Percentiles rank a stretch among this genome's conserved stretches.
Evolutionary conservation across 768 basidiomycete genomes (phyloP).

Genomic region (Coprinopsis marcescibilis): DNA sequence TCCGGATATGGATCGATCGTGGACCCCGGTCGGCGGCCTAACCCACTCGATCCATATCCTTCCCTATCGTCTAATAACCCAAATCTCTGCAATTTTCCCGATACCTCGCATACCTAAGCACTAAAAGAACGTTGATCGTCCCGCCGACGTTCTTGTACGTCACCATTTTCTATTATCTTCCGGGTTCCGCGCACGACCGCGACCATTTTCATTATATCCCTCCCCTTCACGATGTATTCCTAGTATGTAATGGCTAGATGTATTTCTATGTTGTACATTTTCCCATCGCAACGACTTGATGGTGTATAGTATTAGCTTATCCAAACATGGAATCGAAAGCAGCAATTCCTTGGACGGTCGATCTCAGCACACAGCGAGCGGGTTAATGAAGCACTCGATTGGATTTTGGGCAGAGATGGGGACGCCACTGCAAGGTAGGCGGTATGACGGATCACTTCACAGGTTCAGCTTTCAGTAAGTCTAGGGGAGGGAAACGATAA

Average conservation of each 20-base stretch:
- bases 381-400: too few relatives aligned
- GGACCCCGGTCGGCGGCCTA: constrained; percentile 20
- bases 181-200: too few relatives aligned
- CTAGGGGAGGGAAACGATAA: constrained; percentile 9
- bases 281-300: not conserved
- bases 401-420: too few relatives aligned
- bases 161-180: too few relatives aligned
- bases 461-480: constrained; percentile 24
- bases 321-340: too few relatives aligned
- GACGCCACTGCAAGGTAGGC: too few relatives aligned
- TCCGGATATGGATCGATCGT: constrained; percentile 79
- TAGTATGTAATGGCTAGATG: not conserved
- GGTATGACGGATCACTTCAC: constrained; percentile 16
- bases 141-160: too few relatives aligned
- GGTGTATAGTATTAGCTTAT: constrained; percentile 1
- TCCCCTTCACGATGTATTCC: not conserved
- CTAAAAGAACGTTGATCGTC: too few relatives aligned
- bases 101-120: too few relatives aligned
- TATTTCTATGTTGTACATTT: constrained; percentile 5
- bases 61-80: too few relatives aligned
- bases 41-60: not conserved
- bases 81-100: too few relatives aligned
- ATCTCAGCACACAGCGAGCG: not conserved
- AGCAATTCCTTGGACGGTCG: not conserved
- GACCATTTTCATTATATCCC: too few relatives aligned